Evolutionary conservation across 352 stramenopile species (phyloP), one percentile per base, ranked within the genome.

Genomic region (Thalassiosira tumida): DNA sequence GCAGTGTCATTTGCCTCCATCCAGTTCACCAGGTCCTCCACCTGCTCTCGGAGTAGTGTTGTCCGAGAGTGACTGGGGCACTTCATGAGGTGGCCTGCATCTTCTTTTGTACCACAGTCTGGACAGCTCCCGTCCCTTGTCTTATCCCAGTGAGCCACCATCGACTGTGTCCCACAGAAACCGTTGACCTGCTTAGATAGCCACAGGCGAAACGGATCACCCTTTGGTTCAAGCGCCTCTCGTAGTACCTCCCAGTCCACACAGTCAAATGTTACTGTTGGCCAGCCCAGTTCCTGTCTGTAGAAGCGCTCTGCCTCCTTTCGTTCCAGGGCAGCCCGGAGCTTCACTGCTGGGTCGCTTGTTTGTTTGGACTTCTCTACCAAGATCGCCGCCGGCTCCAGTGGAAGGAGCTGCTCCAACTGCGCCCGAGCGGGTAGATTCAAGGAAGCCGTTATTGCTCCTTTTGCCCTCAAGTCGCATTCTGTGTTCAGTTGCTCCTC

Each of bases 381-480:
- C 2, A 82, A 77, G 0, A 91, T 38, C 24, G 69, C 67, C 24
- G 77, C 85, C n/a, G 79, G 33, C 37, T 91, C 77, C 51, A 81
- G 1, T 33, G 85, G 85, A 7, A 87, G 77, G 15, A 89, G 83
- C 21, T 89, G 74, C 40, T 67, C 17, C 31, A 6, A 26, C 54
- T 65, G 54, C 14, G 29, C 73, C 14, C 47, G n/a, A 14, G 40
- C 0, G 38, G 33, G 26, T 15, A 29, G 37, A 14, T 14, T 41
- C 50, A 33, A 35, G 21, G n/a, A 89, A 24, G 26, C 37, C 43
- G 70, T 41, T 24, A 89, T 43, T 37, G 75, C 84, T 35, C 13
- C 35, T 40, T 91, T 91, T 21, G 86, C 86, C 10, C 75, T 24
- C 7, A n/a, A 2, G 41, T 90, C 72, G 29, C 84, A 90, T 4